phyloP scores from a whole-genome alignment of 2,329 filamentous ascomycete genomes.

The Microthyrium microscopicum region DNA sequence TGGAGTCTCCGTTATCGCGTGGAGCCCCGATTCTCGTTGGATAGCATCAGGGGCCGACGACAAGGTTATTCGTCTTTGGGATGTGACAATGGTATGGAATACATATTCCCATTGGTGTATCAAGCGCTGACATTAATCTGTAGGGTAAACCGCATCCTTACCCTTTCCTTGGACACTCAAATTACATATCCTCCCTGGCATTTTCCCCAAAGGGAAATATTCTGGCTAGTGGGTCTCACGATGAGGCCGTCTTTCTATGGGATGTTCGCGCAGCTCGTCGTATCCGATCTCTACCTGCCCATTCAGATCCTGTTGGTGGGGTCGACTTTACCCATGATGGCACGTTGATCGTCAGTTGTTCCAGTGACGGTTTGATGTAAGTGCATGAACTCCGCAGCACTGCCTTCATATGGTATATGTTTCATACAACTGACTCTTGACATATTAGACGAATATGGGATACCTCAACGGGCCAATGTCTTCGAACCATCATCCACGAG shows the following conservation, averaged over 20 bases:
- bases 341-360: conserved; percentile 80
- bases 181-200: conserved; percentile 84
- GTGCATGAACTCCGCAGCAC: conserved; percentile 16
- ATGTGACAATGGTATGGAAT: conserved; percentile 36
- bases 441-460: conserved; percentile 71
- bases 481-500: conserved; percentile 89
- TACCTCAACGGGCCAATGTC: conserved; percentile 82
- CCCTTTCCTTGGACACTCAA: conserved; percentile 72
- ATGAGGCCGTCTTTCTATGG: conserved; percentile 95
- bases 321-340: conserved; percentile 90
- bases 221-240: conserved; percentile 84
- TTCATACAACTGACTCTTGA: neutral
- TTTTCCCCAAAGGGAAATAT: conserved; percentile 99
- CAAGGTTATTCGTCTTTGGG: conserved; percentile 90
- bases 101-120: neutral
- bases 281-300: conserved; percentile 83
- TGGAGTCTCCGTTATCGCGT: conserved; percentile 82
- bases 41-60: conserved; percentile 89
- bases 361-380: conserved; percentile 75
- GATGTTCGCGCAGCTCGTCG: conserved; percentile 75
- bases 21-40: conserved; percentile 76
- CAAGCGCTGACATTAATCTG: neutral
- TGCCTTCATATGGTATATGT: conserved; percentile 3
- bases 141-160: conserved; percentile 40
- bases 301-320: conserved; percentile 84